These are phyloP conservation scores for Camelina neglecta DNA, from an alignment of 345 rosid species.

Conservation along the genomic window DNA sequence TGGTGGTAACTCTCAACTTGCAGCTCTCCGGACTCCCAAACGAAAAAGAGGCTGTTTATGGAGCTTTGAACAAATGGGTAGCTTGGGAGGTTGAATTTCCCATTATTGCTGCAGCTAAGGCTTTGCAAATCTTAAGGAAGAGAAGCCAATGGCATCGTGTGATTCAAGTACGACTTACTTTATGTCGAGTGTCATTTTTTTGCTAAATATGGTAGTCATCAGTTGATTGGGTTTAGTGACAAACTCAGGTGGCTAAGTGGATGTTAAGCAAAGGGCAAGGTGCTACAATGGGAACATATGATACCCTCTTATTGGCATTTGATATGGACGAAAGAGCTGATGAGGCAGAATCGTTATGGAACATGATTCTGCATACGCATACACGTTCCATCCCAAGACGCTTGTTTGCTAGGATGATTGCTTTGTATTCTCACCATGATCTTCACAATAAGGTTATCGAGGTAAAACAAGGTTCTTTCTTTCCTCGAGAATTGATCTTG, in stretches of 20 bases:
- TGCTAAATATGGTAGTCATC: background rate
- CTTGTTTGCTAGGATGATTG: constrained; percentile 82
- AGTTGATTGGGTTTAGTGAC: constrained; percentile 28
- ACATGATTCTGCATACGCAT: constrained; percentile 73
- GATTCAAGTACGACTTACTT: constrained; percentile 62
- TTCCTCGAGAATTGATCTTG: background rate
- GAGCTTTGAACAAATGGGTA: constrained; percentile 80
- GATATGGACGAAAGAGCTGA: constrained; percentile 79
- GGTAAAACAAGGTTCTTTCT: constrained; percentile 47
- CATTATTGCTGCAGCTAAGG: constrained; percentile 72
- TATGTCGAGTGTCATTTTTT: constrained; percentile 6
- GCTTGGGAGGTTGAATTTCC: constrained; percentile 96
- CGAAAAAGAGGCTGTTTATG: constrained; percentile 83
- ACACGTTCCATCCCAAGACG: constrained; percentile 81
- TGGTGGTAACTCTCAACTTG: constrained; percentile 26
- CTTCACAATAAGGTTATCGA: constrained; percentile 71
- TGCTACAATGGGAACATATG: constrained; percentile 84
- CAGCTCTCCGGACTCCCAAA: constrained; percentile 81
- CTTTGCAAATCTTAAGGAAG: constrained; percentile 64
- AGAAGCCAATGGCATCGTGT: constrained; percentile 78
- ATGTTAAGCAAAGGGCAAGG: constrained; percentile 98
- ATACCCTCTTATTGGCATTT: constrained; percentile 77
- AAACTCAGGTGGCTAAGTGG: constrained; percentile 82
- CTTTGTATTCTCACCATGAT: constrained; percentile 77
- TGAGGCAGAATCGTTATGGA: constrained; percentile 87